A percentile compares a stretch with the other conserved stretches of the same genome.
Evolutionary conservation across 2,329 filamentous ascomycete species (phyloP).

Genomic region (Ophiostoma pallidulum): DNA sequence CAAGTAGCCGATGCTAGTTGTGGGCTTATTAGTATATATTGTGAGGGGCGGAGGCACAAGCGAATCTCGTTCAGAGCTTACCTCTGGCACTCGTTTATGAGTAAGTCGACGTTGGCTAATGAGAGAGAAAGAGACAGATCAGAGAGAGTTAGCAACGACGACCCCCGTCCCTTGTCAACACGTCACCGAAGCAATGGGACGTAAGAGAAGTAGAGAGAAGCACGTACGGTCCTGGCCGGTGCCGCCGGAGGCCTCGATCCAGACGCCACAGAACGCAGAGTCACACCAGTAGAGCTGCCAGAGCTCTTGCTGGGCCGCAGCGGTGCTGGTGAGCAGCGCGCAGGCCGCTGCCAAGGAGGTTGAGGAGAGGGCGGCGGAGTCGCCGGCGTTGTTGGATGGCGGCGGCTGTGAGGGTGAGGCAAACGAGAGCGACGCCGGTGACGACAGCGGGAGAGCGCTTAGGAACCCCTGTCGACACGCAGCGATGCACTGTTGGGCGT

Average conservation of each 20-base stretch:
- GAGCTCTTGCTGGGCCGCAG: slow-evolving; percentile 24
- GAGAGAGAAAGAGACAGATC: background rate
- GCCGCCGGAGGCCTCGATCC: slow-evolving; percentile 20
- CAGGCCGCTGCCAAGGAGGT: slow-evolving; percentile 5
- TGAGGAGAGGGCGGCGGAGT: no score
- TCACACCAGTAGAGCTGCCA: slow-evolving; percentile 45
- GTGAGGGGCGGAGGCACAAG: background rate
- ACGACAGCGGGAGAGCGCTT: background rate
- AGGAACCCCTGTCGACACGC: slow-evolving; percentile 14
- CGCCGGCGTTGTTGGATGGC: no score
- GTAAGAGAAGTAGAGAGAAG: no score
- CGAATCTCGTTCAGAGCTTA: slow-evolving; percentile 23
- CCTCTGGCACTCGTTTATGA: slow-evolving; percentile 44
- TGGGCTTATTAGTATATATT: background rate
- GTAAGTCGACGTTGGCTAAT: slow-evolving; percentile 40
- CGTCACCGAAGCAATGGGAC: no score
- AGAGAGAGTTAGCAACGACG: background rate
- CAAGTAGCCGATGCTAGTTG: slow-evolving; percentile 22
- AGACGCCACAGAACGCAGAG: slow-evolving; percentile 39
- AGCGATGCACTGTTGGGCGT: slow-evolving; percentile 13
- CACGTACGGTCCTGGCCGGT: slow-evolving; percentile 37
- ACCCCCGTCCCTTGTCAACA: no score
- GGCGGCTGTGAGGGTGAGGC: background rate
- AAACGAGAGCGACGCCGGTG: background rate
- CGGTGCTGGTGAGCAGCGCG: slow-evolving; percentile 1